Evolutionary conservation across 2,329 filamentous ascomycete species (phyloP), one percentile per base, ranked within the genome.

Genomic region (Calonectria henricotiae): DNA sequence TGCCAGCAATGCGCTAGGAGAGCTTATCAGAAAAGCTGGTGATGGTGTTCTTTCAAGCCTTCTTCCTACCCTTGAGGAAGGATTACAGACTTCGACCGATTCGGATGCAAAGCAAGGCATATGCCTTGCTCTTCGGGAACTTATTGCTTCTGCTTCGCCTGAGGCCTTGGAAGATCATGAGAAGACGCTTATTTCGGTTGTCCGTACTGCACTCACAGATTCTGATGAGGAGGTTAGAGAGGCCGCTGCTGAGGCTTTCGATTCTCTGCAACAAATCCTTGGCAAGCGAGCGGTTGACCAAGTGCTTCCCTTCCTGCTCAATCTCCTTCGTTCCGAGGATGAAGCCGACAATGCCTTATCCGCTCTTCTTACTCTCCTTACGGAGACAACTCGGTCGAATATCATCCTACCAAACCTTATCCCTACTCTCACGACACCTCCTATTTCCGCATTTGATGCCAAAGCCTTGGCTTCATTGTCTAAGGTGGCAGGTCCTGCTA

Each of bases 371-470:
- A 99, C 96, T 0, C 89, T 99, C 25, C 91, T 99, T 73, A 98
- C 96, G 0, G 96, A 99, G 82, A 92, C 94, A 17, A 96, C 94
- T 8, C 90, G 96, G 73, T 97, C 96, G 25, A 99, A 98, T 82
- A 95, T 98, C 76, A 99, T 99, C 77, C 86, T 99, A 68, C 97
- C 96, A 23, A 98, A 97, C 82, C 91, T 99, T 67, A 94, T 99
- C 70, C 96, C 97, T 0, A 98, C 95, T 2, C 89, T 99, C 37
- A 93, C 97, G 69, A 92, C 93, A 9, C 92, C 94, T 65, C 96
- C 96, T 1, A 98, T 99, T 76, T 93, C 95, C 32, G 90, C 92
- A 0, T 99, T 99, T 88, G 98, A 99, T 79, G 96, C 97, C 70
- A 95, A 92, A 80, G 96, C 96, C 13, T 86, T 99, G 73, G 96